Evolutionary conservation across 23 red algal species (phyloP).

Genomic region (Gracilaria caudata): DNA sequence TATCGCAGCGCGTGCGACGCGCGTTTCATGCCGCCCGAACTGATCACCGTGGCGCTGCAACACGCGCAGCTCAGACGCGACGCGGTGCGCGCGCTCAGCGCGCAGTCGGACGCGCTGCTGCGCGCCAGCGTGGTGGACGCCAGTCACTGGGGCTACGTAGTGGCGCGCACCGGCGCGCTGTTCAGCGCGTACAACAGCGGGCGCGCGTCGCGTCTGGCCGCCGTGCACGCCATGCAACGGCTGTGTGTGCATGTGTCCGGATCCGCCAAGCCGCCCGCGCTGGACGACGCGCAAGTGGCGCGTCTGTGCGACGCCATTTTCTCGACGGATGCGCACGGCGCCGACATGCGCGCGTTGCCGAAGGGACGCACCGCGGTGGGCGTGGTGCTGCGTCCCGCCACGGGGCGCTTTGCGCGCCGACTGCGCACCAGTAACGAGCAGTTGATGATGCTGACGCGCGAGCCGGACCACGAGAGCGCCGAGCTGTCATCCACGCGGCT

Average conservation of each 20-base stretch:
- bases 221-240: slow-evolving; percentile 34
- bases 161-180: not conserved
- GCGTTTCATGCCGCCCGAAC: not conserved
- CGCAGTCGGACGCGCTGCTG: slow-evolving; percentile 32
- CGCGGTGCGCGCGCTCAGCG: not conserved
- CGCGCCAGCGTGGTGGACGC: slow-evolving; percentile 8
- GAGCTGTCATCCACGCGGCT: slow-evolving; percentile 11
- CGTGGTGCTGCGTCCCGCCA: slow-evolving; percentile 56
- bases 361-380: slow-evolving; percentile 49
- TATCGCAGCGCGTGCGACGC: not conserved
- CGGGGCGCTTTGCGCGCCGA: slow-evolving; percentile 56
- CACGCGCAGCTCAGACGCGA: not conserved
- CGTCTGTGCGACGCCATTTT: slow-evolving; percentile 29
- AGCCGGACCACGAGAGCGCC: slow-evolving; percentile 54
- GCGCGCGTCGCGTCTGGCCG: slow-evolving; percentile 21
- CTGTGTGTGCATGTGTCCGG: slow-evolving; percentile 52
- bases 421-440: slow-evolving; percentile 10
- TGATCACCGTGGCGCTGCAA: not conserved
- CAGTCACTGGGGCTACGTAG: slow-evolving; percentile 68
- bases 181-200: slow-evolving; percentile 4
- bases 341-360: slow-evolving; percentile 20
- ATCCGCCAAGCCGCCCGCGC: not conserved
- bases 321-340: not conserved
- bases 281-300: slow-evolving; percentile 15
- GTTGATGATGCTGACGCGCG: slow-evolving; percentile 45